Evolutionary conservation across 2,329 filamentous ascomycete species (phyloP).

Genomic region (Aureobasidium sp.): DNA sequence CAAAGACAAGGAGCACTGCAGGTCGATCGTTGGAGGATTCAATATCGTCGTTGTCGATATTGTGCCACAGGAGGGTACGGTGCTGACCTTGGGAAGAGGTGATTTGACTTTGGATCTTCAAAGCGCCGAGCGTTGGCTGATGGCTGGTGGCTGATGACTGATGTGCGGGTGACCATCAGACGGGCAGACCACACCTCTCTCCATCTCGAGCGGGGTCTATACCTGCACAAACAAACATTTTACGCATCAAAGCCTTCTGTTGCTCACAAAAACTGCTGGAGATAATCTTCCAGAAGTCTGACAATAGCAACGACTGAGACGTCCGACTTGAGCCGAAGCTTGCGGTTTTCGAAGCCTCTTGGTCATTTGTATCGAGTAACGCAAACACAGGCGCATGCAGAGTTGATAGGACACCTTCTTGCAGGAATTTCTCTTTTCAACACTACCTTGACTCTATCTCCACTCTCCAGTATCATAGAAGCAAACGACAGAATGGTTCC

Average conservation of each 20-base stretch:
- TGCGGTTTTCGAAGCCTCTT: neutral
- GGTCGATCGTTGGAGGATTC: neutral
- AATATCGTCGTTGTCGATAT: neutral
- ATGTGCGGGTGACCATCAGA: neutral
- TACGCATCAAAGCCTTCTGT: neutral
- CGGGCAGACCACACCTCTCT: neutral
- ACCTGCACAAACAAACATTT: neutral
- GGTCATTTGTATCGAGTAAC: slow-evolving; percentile 13
- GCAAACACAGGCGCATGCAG: slow-evolving; percentile 4
- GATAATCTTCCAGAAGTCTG: neutral
- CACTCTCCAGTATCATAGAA: neutral
- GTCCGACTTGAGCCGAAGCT: slow-evolving; percentile 5
- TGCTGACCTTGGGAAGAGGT: neutral
- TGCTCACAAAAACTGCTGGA: neutral
- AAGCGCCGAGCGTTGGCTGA: neutral
- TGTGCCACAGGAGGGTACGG: neutral
- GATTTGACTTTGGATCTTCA: neutral
- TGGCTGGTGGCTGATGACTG: no score
- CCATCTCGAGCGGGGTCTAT: neutral
- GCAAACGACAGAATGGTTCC: slow-evolving; percentile 7
- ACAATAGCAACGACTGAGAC: neutral
- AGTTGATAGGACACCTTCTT: neutral
- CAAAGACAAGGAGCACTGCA: neutral
- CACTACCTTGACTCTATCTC: neutral
- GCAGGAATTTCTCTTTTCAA: neutral